Evolutionary conservation across 495 filamentous ascomycete species (phyloP).

Genomic region (Neurospora sp.): DNA sequence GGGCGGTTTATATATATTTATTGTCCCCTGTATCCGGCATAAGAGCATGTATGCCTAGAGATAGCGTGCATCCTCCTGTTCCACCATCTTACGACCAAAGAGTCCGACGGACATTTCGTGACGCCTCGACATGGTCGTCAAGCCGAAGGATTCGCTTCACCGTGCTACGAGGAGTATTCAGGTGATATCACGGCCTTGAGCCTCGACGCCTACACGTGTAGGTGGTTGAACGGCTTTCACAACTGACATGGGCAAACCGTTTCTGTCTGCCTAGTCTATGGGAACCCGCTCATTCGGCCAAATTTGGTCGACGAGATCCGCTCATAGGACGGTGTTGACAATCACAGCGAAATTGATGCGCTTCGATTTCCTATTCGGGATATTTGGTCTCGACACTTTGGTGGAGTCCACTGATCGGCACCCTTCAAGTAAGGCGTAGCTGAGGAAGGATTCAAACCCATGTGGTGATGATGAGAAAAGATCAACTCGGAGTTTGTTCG

Average conservation of each 20-base stretch:
- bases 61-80: background rate
- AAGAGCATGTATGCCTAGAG: background rate
- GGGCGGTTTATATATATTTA: background rate
- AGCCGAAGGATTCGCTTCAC: background rate
- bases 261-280: background rate
- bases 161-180: background rate
- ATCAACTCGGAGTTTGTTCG: background rate
- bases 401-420: background rate
- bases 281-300: background rate
- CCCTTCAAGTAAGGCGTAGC: background rate
- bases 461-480: background rate
- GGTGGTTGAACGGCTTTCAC: background rate
- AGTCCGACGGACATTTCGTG: background rate
- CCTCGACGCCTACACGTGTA: background rate
- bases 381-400: background rate
- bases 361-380: background rate
- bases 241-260: background rate
- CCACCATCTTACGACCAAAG: background rate
- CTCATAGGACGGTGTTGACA: background rate
- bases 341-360: background rate
- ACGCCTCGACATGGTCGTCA: background rate
- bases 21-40: background rate
- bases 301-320: background rate
- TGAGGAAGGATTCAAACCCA: background rate
- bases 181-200: background rate